Conservation (phyloP, 495 filamentous ascomycete genomes). For the Letharia lupina region DNA sequence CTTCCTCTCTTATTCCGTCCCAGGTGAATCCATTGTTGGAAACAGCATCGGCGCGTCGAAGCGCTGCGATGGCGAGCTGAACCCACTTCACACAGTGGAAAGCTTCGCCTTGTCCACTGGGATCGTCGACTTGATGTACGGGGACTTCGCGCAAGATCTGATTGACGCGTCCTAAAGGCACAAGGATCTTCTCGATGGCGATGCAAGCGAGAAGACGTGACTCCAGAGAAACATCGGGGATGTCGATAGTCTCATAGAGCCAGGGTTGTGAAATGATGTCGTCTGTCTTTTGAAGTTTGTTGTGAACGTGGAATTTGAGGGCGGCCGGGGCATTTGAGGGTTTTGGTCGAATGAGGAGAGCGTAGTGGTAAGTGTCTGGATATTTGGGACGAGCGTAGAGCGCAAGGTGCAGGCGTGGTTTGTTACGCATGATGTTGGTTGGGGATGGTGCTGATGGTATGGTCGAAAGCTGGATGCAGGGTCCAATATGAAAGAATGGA, state of each 20-base stretch:
- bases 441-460: not conserved
- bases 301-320: not conserved
- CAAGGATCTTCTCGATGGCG: not conserved
- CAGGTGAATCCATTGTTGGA: not conserved
- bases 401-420: constrained; percentile 1
- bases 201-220: not conserved
- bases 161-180: not conserved
- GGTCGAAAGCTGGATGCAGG: not conserved
- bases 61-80: not conserved
- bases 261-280: not conserved
- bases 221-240: constrained; percentile 1
- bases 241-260: not conserved
- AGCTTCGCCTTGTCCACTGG: not conserved
- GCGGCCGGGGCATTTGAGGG: not conserved
- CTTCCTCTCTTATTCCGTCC: constrained; percentile 3
- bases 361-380: constrained; percentile 6
- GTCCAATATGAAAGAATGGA: not conserved
- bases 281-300: not conserved
- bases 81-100: not conserved
- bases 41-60: not conserved
- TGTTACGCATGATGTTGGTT: constrained; percentile 4
- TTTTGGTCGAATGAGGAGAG: constrained; percentile 8
- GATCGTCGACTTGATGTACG: not conserved
- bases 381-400: not conserved
- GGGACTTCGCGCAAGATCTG: not conserved